These are phyloP conservation scores for Ceratocystiopsis brevicomis DNA, from an alignment of 2,329 filamentous ascomycete species.

Conservation along the genomic window DNA sequence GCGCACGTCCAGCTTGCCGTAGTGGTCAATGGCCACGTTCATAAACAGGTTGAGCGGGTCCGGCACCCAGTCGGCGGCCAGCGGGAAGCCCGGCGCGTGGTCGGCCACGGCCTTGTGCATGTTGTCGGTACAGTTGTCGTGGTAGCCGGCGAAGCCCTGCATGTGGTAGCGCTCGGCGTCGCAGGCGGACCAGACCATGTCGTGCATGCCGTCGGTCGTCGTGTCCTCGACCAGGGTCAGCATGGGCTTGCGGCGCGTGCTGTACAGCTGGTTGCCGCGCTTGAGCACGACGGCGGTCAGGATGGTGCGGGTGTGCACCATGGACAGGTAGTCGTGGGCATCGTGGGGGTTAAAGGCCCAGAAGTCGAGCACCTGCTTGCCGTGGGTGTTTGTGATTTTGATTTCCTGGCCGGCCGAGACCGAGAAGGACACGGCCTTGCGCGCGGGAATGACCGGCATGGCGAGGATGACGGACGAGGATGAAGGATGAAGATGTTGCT, in stretches of 20 bases:
- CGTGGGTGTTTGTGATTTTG: constrained; percentile 27
- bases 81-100: constrained; percentile 11
- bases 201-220: constrained; percentile 19
- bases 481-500: too few species aligned
- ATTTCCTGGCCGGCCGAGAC: constrained; percentile 20
- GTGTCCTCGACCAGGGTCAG: constrained; percentile 19
- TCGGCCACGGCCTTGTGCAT: constrained; percentile 16
- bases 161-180: constrained; percentile 19
- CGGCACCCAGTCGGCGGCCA: constrained; percentile 17
- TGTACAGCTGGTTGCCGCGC: constrained; percentile 17
- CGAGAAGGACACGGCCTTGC: constrained; percentile 21
- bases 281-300: constrained; percentile 13
- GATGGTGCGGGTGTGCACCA: constrained; percentile 20
- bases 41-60: constrained; percentile 25
- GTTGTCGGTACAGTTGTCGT: constrained; percentile 23
- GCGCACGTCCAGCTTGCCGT: constrained; percentile 15
- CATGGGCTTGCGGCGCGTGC: constrained; percentile 18
- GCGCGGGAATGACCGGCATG: constrained; percentile 20
- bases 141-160: constrained; percentile 18
- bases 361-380: constrained; percentile 30
- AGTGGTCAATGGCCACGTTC: constrained; percentile 21
- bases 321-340: constrained; percentile 17
- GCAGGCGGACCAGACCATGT: constrained; percentile 22
- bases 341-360: constrained; percentile 25
- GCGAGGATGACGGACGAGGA: neutral